Evolutionary conservation across 2,329 filamentous ascomycete genomes (phyloP).

Genomic region (Colletotrichum costaricense): DNA sequence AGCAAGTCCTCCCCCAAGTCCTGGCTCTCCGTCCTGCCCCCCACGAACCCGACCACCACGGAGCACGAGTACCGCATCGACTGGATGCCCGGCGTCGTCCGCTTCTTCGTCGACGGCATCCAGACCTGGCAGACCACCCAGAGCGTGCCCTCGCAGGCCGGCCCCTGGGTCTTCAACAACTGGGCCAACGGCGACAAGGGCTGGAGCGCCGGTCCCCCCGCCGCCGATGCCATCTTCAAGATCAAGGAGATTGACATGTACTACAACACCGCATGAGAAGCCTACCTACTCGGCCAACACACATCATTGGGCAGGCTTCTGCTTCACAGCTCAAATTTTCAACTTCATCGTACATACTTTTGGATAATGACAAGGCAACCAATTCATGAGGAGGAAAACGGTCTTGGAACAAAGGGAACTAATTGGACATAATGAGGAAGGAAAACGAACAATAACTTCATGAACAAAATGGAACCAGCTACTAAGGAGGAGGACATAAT

Average conservation of each 20-base stretch:
- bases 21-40: slow-evolving; percentile 31
- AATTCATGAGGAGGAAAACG: not conserved
- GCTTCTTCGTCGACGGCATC: slow-evolving; percentile 42
- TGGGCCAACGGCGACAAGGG: slow-evolving; percentile 45
- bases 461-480: not conserved
- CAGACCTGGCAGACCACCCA: slow-evolving; percentile 40
- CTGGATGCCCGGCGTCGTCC: slow-evolving; percentile 40
- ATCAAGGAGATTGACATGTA: slow-evolving; percentile 40
- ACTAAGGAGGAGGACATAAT: not conserved
- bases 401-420: not conserved
- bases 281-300: too few species aligned
- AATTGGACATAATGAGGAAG: not conserved
- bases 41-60: slow-evolving; percentile 38
- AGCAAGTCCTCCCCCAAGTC: slow-evolving; percentile 35
- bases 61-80: slow-evolving; percentile 48
- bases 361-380: not conserved
- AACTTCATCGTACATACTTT: not conserved
- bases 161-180: slow-evolving; percentile 46
- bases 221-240: slow-evolving; percentile 37
- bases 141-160: slow-evolving; percentile 40
- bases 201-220: slow-evolving; percentile 44
- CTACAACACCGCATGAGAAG: slow-evolving; percentile 41
- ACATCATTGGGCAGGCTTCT: not conserved
- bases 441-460: not conserved
- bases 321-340: not conserved